These are phyloP conservation scores for Corylus heterophylla DNA, from an alignment of 306 rosid species.

Conservation along the genomic window DNA sequence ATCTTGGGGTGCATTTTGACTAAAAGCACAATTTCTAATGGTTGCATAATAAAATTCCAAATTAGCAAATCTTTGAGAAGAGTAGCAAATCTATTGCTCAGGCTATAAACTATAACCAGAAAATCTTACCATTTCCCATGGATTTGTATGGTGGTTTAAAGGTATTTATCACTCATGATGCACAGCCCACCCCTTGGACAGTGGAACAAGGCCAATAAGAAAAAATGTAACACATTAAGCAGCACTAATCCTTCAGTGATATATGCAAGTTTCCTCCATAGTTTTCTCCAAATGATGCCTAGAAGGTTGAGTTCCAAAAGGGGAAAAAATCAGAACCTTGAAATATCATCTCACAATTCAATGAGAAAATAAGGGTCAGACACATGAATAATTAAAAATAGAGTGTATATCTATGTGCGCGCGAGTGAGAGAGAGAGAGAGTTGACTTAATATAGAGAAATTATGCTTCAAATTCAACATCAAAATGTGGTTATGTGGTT, in stretches of 20 bases:
- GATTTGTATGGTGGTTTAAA: slow-evolving; percentile 15
- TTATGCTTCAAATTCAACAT: slow-evolving; percentile 13
- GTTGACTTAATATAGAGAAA: slow-evolving; percentile 3
- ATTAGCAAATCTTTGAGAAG: slow-evolving; percentile 14
- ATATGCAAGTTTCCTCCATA: slow-evolving; percentile 81
- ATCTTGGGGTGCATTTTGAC: neutral
- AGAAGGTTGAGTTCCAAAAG: slow-evolving; percentile 20
- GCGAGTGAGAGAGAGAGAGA: neutral
- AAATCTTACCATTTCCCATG: slow-evolving; percentile 28
- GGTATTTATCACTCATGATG: slow-evolving; percentile 1
- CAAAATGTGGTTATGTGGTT: neutral
- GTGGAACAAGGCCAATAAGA: slow-evolving; percentile 12
- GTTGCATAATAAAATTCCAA: slow-evolving; percentile 19
- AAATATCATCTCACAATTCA: neutral
- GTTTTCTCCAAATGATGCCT: slow-evolving; percentile 70
- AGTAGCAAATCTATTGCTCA: slow-evolving; percentile 20
- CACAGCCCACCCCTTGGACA: slow-evolving; percentile 4
- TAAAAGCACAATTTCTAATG: neutral
- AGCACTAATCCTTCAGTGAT: slow-evolving; percentile 30
- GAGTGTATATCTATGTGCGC: neutral
- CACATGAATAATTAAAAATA: neutral
- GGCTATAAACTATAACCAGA: slow-evolving; percentile 10
- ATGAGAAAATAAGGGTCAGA: neutral
- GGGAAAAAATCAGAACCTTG: neutral
- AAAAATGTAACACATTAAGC: slow-evolving; percentile 17